A percentile compares a stretch with the other conserved stretches of the same genome.
Conservation (phyloP, 2,329 filamentous ascomycete genomes). For the Fonsecaea pugnacius region DNA sequence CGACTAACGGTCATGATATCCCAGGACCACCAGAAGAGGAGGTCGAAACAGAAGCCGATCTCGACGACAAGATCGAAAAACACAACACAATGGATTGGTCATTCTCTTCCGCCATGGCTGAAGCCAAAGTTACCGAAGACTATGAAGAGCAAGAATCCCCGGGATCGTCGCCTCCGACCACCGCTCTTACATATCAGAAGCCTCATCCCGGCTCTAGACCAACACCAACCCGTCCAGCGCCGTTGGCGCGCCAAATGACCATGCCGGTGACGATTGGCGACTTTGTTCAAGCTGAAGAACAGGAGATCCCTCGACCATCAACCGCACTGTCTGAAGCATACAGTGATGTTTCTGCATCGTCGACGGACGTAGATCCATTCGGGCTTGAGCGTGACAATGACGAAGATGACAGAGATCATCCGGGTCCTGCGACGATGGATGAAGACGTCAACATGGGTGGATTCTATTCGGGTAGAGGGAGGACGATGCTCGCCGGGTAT, state of each 20-base stretch:
- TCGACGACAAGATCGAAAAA: slow-evolving; percentile 35
- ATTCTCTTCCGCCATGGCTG: slow-evolving; percentile 52
- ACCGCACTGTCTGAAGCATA: slow-evolving; percentile 37
- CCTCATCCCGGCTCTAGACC: slow-evolving; percentile 19
- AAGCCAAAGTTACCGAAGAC: slow-evolving; percentile 34
- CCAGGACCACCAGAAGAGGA: slow-evolving; percentile 6
- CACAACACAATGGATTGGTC: slow-evolving; percentile 44
- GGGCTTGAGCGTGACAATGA: slow-evolving; percentile 33
- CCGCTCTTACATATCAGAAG: slow-evolving; percentile 5
- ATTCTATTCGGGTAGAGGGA: slow-evolving; percentile 33
- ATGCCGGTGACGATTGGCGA: slow-evolving; percentile 37
- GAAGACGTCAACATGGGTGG: slow-evolving; percentile 28
- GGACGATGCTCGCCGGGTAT: slow-evolving; percentile 31
- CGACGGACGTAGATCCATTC: slow-evolving; percentile 37
- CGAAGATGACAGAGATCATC: slow-evolving; percentile 29
- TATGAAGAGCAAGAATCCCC: slow-evolving; percentile 7
- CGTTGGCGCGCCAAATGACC: slow-evolving; percentile 35
- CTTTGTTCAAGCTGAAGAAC: slow-evolving; percentile 31
- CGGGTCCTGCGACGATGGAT: slow-evolving; percentile 34
- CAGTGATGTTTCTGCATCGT: slow-evolving; percentile 33
- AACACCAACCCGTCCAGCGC: slow-evolving; percentile 32
- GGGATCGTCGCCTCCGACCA: slow-evolving; percentile 24
- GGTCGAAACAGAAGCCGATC: not conserved
- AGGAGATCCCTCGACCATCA: slow-evolving; percentile 32
- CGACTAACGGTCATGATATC: slow-evolving; percentile 6